phyloP scores from a whole-genome alignment of 257 asterid species.

The Prunella vulgaris region DNA sequence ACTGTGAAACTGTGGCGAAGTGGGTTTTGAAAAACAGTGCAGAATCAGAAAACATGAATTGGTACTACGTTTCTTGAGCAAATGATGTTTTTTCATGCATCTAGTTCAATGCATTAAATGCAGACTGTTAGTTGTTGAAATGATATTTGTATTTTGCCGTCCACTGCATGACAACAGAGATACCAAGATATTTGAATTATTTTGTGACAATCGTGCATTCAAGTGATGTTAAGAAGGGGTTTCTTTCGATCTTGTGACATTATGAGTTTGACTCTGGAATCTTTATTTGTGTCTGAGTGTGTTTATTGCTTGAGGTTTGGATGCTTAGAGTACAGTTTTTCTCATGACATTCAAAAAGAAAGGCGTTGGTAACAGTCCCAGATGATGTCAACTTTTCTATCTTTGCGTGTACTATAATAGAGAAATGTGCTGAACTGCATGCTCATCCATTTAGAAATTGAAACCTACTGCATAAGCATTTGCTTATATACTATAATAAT shows the following conservation, averaged over 20 bases:
- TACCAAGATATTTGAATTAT: not conserved
- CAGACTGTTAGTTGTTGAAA: not conserved
- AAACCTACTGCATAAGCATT: not conserved
- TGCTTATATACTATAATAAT: not conserved
- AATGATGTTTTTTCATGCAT: not conserved
- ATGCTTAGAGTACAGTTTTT: not conserved
- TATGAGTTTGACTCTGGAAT: not conserved
- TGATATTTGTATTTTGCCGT: not conserved
- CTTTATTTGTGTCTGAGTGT: not conserved
- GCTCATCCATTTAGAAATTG: not conserved
- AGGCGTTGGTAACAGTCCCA: not conserved
- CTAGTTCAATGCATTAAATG: not conserved
- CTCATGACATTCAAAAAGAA: not conserved
- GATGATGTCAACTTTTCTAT: not conserved
- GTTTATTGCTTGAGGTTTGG: not conserved
- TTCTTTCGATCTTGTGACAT: not conserved
- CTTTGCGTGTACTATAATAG: not conserved
- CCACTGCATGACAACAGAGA: not conserved
- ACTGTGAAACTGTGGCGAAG: conserved; percentile 84
- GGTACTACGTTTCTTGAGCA: conserved; percentile 39
- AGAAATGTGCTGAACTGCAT: not conserved
- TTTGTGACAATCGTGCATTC: not conserved
- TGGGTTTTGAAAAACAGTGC: conserved; percentile 98
- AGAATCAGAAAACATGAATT: conserved; percentile 98
- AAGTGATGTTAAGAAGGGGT: not conserved